Evolutionary conservation across 208 protist species (phyloP).

Genomic region (Eutreptiella sp.): DNA sequence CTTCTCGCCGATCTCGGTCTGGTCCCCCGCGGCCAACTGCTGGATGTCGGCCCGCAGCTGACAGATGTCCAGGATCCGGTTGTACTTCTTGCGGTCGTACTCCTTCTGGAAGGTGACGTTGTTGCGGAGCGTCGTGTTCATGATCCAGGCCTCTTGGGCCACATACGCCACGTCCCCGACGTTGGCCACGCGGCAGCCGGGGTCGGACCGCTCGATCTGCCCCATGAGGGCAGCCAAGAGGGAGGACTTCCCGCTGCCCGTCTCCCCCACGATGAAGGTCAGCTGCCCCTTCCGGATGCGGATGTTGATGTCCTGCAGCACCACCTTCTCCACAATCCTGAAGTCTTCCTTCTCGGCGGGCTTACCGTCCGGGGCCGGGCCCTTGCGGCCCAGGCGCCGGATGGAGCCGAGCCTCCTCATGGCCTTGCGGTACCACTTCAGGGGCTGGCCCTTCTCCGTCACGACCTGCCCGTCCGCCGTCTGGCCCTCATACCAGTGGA

Average conservation of each 20-base stretch:
- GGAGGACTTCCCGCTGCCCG: constrained; percentile 56
- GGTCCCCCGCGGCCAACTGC: constrained; percentile 61
- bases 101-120: constrained; percentile 80
- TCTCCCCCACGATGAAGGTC: constrained; percentile 48
- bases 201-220: too few species aligned
- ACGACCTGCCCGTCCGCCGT: neutral
- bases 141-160: constrained; percentile 81
- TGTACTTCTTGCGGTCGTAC: constrained; percentile 45
- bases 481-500: neutral
- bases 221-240: constrained; percentile 53
- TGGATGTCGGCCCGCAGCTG: constrained; percentile 72
- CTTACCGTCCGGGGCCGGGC: too few species aligned
- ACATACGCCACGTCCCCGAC: constrained; percentile 65
- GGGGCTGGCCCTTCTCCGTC: constrained; percentile 1
- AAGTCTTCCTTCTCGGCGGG: too few species aligned
- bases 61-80: constrained; percentile 45
- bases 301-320: constrained; percentile 10
- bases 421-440: neutral
- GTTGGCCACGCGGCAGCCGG: constrained; percentile 37
- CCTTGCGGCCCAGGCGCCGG: neutral
- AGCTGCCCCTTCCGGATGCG: constrained; percentile 4
- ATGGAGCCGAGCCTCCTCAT: neutral
- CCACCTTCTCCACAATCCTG: constrained; percentile 7
- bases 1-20: constrained; percentile 73
- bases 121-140: constrained; percentile 75